Percentiles rank a stretch among this genome's conserved stretches.
phyloP scores from a whole-genome alignment of 192 early-diverging fungal species.

The Spizellomyces punctatus region DNA sequence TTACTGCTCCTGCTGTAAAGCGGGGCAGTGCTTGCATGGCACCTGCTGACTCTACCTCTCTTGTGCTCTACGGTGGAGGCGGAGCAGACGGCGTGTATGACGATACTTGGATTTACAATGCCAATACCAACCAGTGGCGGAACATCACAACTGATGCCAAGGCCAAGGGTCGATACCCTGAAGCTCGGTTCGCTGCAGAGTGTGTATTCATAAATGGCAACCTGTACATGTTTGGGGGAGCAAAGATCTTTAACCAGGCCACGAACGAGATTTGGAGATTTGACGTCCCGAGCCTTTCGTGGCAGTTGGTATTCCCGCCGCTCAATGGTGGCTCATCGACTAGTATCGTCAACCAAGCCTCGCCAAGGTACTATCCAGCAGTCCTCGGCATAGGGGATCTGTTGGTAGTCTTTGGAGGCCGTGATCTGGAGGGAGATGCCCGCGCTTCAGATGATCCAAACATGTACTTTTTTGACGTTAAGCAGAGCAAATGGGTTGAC shows the following conservation, averaged over 20 bases:
- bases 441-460: not conserved
- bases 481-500: not conserved
- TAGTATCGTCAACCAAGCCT: not conserved
- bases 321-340: not conserved
- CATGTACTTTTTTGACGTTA: not conserved
- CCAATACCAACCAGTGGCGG: not conserved
- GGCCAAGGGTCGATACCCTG: not conserved
- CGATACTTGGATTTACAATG: conserved; percentile 4
- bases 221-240: not conserved
- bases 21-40: not conserved
- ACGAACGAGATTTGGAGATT: not conserved
- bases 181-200: not conserved
- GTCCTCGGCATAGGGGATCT: not conserved
- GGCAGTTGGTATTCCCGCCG: not conserved
- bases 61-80: not conserved
- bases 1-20: too few relatives aligned
- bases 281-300: not conserved
- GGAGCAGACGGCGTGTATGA: not conserved
- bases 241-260: not conserved
- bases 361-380: not conserved
- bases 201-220: not conserved
- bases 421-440: not conserved
- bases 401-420: not conserved
- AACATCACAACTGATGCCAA: not conserved
- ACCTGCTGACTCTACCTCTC: not conserved